These are phyloP conservation scores for Pichia sp. DNA, from an alignment of 1,139 yeast genomes.

Conservation along the genomic window DNA sequence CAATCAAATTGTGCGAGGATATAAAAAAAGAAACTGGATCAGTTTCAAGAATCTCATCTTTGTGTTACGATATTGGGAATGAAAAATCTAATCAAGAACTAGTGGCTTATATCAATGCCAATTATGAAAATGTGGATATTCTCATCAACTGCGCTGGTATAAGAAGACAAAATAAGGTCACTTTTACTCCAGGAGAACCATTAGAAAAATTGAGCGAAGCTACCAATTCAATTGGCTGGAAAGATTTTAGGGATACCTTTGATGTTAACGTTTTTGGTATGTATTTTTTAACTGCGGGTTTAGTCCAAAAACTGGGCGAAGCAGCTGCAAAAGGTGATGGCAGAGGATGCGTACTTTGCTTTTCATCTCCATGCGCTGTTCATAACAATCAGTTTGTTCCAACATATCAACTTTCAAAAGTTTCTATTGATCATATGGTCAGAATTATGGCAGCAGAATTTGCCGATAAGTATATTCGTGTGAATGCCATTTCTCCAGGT, in stretches of 20 bases:
- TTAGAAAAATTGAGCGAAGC: conserved; percentile 16
- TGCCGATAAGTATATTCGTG: conserved; percentile 19
- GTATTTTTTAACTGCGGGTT: conserved; percentile 18
- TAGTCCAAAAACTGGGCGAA: conserved; percentile 13
- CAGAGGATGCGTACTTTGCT: conserved; percentile 17
- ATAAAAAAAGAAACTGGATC: conserved; percentile 14
- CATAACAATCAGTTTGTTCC: conserved; percentile 20
- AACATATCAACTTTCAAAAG: conserved; percentile 17
- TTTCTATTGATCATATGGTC: conserved; percentile 18
- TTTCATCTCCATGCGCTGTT: conserved; percentile 18
- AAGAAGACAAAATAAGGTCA: conserved; percentile 14
- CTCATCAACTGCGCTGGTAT: conserved; percentile 18
- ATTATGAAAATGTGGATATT: conserved; percentile 16
- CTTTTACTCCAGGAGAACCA: conserved; percentile 16
- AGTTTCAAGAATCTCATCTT: conserved; percentile 9
- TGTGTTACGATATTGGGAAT: conserved; percentile 17
- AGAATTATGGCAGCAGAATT: conserved; percentile 21
- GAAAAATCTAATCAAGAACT: conserved; percentile 14
- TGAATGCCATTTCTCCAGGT: conserved; percentile 20
- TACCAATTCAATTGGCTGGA: conserved; percentile 16
- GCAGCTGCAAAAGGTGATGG: conserved; percentile 18
- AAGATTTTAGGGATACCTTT: conserved; percentile 15
- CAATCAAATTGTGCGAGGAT: conserved; percentile 10
- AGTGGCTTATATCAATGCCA: conserved; percentile 13
- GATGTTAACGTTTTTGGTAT: conserved; percentile 19